Evolutionary conservation across 768 basidiomycete species (phyloP).

Genomic region (Boletus edulis): DNA sequence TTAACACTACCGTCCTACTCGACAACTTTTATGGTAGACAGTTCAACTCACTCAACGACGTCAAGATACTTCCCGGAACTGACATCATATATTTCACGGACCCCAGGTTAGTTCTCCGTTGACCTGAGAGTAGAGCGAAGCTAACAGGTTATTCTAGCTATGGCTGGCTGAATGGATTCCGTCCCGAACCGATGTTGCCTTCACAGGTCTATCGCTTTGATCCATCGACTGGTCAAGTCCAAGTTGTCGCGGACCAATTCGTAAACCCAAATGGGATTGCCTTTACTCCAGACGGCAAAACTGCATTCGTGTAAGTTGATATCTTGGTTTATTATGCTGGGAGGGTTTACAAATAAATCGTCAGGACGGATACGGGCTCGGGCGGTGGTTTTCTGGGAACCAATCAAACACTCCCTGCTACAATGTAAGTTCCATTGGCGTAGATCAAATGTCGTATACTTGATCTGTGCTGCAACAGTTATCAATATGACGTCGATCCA

Average conservation of each 20-base stretch:
- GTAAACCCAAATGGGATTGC: conserved; percentile 73
- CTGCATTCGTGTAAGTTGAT: conserved; percentile 56
- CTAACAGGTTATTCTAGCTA: conserved; percentile 41
- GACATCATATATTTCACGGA: conserved; percentile 79
- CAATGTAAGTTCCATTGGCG: conserved; percentile 48
- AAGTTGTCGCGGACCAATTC: conserved; percentile 77
- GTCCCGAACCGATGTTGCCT: conserved; percentile 62
- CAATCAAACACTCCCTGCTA: conserved; percentile 62
- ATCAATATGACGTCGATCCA: conserved; percentile 64
- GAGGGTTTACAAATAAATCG: conserved; percentile 17
- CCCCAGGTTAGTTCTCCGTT: conserved; percentile 43
- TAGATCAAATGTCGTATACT: not conserved
- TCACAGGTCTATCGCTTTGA: conserved; percentile 78
- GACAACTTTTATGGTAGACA: conserved; percentile 81
- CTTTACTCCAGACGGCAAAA: conserved; percentile 60
- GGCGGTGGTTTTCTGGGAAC: conserved; percentile 44
- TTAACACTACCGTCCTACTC: conserved; percentile 66
- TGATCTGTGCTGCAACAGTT: conserved; percentile 36
- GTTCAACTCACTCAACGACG: conserved; percentile 82
- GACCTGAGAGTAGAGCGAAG: too few relatives aligned
- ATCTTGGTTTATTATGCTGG: not conserved
- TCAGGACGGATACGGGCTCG: conserved; percentile 31
- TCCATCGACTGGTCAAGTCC: conserved; percentile 59
- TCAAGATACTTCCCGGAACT: conserved; percentile 67
- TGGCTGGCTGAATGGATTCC: conserved; percentile 64